Evolutionary conservation across 129 eudicot genomes (phyloP).

Genomic region (Solidago caesia): DNA sequence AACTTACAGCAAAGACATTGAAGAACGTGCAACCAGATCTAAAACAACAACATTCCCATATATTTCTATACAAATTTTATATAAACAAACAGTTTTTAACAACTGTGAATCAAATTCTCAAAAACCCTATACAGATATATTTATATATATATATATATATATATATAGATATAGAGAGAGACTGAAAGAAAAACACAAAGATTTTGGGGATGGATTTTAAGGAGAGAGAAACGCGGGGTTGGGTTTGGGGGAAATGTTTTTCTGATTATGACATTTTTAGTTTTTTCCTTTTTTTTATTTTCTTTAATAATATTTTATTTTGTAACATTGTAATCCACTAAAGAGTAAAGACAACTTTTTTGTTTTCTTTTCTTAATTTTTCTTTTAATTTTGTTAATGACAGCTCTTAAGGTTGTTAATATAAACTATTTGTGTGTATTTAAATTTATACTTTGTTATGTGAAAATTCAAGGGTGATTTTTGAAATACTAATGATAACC

Average conservation of each 20-base stretch:
- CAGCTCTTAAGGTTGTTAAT: too few species aligned
- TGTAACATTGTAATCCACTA: too few species aligned
- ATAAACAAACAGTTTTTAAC: not conserved
- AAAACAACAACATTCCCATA: slow-evolving; percentile 14
- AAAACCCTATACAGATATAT: slow-evolving; percentile 14
- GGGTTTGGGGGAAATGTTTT: slow-evolving; percentile 27
- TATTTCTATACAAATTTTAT: slow-evolving; percentile 4
- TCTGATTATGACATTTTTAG: slow-evolving; percentile 18
- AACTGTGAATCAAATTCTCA: not conserved
- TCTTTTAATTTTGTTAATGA: too few species aligned
- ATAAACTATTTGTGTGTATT: too few species aligned
- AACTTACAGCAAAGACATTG: slow-evolving; percentile 53
- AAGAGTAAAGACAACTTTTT: too few species aligned
- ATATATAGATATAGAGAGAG: not conserved
- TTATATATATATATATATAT: too few species aligned
- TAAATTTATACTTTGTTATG: too few species aligned
- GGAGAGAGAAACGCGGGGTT: slow-evolving; percentile 39
- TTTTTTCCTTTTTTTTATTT: not conserved
- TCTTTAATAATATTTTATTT: too few species aligned
- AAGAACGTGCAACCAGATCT: slow-evolving; percentile 36
- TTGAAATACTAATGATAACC: too few species aligned
- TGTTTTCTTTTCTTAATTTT: too few species aligned
- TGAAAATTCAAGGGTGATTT: too few species aligned
- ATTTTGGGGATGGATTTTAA: slow-evolving; percentile 20
- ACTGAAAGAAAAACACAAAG: slow-evolving; percentile 5